Evolutionary conservation across 345 rosid genomes (phyloP).

Genomic region (Camelina laxa): DNA sequence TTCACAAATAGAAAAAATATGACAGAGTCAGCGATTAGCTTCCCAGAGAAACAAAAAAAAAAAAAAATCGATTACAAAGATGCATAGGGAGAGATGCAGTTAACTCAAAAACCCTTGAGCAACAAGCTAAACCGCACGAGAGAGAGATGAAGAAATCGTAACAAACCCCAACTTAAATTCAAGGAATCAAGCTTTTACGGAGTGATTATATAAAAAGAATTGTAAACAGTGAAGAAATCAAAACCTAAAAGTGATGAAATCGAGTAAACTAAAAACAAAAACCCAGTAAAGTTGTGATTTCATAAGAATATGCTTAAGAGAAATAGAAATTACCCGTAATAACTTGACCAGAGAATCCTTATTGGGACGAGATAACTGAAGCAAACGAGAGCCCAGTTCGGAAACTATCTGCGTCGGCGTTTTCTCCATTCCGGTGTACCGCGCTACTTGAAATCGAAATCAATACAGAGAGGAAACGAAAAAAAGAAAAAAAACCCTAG

Average conservation of each 20-base stretch:
- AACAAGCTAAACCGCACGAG: background rate
- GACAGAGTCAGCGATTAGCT: background rate
- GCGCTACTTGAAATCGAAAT: background rate
- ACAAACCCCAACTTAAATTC: constrained; percentile 8
- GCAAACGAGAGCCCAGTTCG: constrained; percentile 63
- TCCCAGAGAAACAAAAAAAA: background rate
- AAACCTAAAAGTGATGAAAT: background rate
- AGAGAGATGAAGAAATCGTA: background rate
- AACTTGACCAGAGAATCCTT: constrained; percentile 71
- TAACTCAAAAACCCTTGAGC: background rate
- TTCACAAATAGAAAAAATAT: background rate
- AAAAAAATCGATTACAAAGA: constrained; percentile 1
- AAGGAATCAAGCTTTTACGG: constrained; percentile 9
- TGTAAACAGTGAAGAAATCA: constrained; percentile 5
- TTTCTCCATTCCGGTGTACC: constrained; percentile 50
- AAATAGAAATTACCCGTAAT: constrained; percentile 55
- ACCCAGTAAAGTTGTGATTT: constrained; percentile 2
- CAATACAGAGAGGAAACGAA: background rate
- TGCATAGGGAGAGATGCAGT: constrained; percentile 10
- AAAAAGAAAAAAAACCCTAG: constrained; percentile 25
- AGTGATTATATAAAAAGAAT: constrained; percentile 1
- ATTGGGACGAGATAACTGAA: constrained; percentile 59
- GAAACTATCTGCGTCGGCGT: constrained; percentile 55
- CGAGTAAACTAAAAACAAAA: background rate
- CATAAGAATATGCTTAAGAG: constrained; percentile 12